Base-by-base conservation (phyloP, 2,329 filamentous ascomycete genomes). In the Hymenoscyphus salicellus region DNA sequence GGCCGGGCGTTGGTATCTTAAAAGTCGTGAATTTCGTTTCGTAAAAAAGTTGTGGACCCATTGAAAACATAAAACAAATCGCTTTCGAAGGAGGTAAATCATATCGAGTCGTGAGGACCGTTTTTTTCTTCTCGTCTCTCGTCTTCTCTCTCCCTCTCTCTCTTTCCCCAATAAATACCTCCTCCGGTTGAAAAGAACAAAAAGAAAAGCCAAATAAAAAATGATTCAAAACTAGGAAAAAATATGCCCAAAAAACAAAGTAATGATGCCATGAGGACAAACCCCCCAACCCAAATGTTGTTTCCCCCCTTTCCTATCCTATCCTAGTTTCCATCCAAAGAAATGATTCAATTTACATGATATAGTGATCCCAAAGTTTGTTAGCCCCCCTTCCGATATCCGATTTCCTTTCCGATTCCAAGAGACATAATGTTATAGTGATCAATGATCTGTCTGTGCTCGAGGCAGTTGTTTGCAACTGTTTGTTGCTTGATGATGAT, bases 281-380 rank as follows among this genome's bases (percentile, higher is more conserved):
- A 56, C 41, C 58, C 52, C 41, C 58, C 14, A 55, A 58, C 41
- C 58, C 14, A 55, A 58, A 61, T 60, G 56, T 63, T 60, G 56
- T 58, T 58, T 63, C 49, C 20, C 49, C 23, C 16, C 17, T n/a
- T 41, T 36, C 10, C 23, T 33, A 8, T 11, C 26, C 26, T 30
- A 30, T 30, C 28, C 28, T 26, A 28, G 16, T 17, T 56, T 55
- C 60, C 46, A 61, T 17, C 60, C 60, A 38, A 60, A 55, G 57
- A 63, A 60, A 62, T 32, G 56, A 56, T 68, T 63, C 69, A 69
- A 69, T 68, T 69, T 70, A 69, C 69, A 69, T 65, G 46, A 26
- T 59, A 62, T 59, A 62, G 26, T 30, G n/a, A 61, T 38, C 58
- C 57, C 59, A 61, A 38, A 38, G 32, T 38, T 46, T 60, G 60